phyloP scores from a whole-genome alignment of 805 yeast species.

The Maudiozyma pseudohumilis region DNA sequence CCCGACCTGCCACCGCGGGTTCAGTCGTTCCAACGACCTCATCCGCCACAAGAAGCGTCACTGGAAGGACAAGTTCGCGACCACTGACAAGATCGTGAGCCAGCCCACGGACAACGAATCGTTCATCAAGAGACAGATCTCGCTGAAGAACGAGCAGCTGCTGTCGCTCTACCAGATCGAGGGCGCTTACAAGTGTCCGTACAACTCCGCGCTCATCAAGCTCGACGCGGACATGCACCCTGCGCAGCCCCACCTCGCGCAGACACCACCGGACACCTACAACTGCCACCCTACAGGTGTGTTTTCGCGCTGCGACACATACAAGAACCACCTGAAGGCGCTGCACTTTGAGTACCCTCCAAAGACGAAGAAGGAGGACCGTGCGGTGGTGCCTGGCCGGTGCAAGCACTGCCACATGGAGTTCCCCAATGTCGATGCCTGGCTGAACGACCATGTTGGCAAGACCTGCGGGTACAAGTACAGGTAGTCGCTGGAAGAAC shows the following conservation, averaged over 20 bases:
- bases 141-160: slow-evolving; percentile 11
- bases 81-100: background rate
- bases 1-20: slow-evolving; percentile 69
- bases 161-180: slow-evolving; percentile 16
- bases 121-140: background rate
- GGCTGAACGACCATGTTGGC: slow-evolving; percentile 67
- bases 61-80: slow-evolving; percentile 44
- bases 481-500: background rate
- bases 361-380: slow-evolving; percentile 70
- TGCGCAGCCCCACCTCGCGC: slow-evolving; percentile 7
- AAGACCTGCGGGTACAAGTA: slow-evolving; percentile 22
- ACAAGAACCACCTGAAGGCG: slow-evolving; percentile 80
- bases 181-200: slow-evolving; percentile 66
- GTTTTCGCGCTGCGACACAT: slow-evolving; percentile 81
- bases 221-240: slow-evolving; percentile 20
- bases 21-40: slow-evolving; percentile 80
- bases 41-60: slow-evolving; percentile 80
- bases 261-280: slow-evolving; percentile 4
- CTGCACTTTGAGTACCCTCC: slow-evolving; percentile 78
- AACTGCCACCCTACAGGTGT: slow-evolving; percentile 73
- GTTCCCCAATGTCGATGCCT: slow-evolving; percentile 61
- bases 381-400: slow-evolving; percentile 54
- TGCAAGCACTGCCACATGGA: slow-evolving; percentile 64
- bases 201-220: slow-evolving; percentile 25
- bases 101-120: slow-evolving; percentile 1